phyloP scores from a whole-genome alignment of 2,329 filamentous ascomycete species.

The Fusarium subtropicale region DNA sequence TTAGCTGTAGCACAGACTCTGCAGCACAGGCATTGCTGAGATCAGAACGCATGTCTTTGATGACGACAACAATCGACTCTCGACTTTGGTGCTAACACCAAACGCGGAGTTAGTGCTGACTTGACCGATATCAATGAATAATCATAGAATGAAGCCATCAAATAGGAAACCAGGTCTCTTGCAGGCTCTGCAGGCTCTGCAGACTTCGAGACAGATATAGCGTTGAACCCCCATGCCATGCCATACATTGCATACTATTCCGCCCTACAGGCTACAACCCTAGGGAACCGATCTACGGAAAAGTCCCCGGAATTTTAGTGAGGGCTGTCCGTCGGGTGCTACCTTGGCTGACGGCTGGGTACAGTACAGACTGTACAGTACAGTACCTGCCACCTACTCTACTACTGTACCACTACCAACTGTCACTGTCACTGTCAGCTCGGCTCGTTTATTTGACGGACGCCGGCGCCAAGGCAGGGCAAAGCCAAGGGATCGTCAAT shows the following conservation, averaged over 20 bases:
- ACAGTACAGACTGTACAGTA: not conserved
- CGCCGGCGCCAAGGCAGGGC: constrained; percentile 31
- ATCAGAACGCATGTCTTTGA: constrained; percentile 23
- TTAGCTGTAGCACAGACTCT: not conserved
- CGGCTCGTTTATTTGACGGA: constrained; percentile 15
- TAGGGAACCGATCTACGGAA: not conserved
- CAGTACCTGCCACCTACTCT: not conserved
- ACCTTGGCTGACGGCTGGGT: not conserved
- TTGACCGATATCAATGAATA: constrained; percentile 18
- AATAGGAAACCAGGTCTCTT: constrained; percentile 1
- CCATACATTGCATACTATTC: not conserved
- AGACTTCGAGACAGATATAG: not conserved
- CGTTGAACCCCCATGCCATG: not conserved
- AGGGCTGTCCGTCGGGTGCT: not conserved
- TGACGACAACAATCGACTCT: constrained; percentile 28
- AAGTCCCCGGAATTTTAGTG: constrained; percentile 25
- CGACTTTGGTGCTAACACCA: constrained; percentile 10
- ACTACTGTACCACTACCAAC: not conserved
- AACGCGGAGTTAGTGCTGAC: constrained; percentile 38
- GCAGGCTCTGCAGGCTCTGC: not conserved
- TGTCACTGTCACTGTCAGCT: constrained; percentile 20
- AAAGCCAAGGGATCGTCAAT: constrained; percentile 31
- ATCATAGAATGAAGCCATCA: constrained; percentile 16
- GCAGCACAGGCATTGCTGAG: not conserved
- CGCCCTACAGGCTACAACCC: constrained; percentile 1